Conservation (phyloP, 2,329 filamentous ascomycete genomes). For the Xylariaceae sp. region DNA sequence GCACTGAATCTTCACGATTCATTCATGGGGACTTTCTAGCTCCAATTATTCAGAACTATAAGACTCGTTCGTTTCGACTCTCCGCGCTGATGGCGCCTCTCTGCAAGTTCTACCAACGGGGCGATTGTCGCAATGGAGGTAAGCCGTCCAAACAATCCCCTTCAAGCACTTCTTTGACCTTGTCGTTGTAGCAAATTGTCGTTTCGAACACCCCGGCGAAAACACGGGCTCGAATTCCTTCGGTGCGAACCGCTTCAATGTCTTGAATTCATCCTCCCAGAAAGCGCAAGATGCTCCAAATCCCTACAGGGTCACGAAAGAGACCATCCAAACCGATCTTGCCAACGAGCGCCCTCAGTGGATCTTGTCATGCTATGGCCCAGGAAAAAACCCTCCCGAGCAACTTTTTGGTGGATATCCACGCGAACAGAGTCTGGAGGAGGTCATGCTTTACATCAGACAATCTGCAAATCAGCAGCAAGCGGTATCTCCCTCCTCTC, state of each 20-base stretch:
- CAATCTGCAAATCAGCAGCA: constrained; percentile 31
- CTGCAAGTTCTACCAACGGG: constrained; percentile 61
- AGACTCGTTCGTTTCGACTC: not conserved
- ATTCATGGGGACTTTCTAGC: not conserved
- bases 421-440: constrained; percentile 83
- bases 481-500: constrained; percentile 35
- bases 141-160: constrained; percentile 22
- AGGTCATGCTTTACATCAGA: constrained; percentile 72
- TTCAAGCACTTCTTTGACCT: constrained; percentile 10
- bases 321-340: constrained; percentile 61
- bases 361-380: constrained; percentile 82
- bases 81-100: constrained; percentile 35
- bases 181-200: constrained; percentile 42
- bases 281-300: constrained; percentile 18
- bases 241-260: constrained; percentile 20
- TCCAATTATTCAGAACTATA: not conserved
- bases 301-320: constrained; percentile 50
- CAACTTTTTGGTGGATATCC: constrained; percentile 77
- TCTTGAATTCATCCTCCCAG: constrained; percentile 19
- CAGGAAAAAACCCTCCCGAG: constrained; percentile 67
- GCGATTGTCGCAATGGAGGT: constrained; percentile 62
- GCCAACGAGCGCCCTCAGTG: constrained; percentile 69
- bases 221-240: constrained; percentile 34
- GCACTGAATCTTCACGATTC: not conserved
- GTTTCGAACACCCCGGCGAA: constrained; percentile 48